phyloP scores from a whole-genome alignment of 1,139 yeast species.

The Taiozyma onychis region DNA sequence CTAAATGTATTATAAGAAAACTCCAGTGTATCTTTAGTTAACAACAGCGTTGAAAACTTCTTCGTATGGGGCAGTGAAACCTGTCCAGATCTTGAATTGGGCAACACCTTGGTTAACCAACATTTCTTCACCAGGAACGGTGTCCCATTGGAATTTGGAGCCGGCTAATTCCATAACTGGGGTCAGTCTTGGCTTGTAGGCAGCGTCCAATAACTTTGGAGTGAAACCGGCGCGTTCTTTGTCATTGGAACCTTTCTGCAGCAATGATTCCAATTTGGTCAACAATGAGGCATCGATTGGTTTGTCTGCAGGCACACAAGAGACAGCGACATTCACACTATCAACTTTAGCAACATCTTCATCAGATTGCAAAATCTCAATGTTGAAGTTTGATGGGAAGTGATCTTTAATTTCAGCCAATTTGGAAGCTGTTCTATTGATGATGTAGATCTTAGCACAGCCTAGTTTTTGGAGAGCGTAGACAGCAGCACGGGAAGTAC shows the following conservation, averaged over 20 bases:
- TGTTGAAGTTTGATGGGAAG: slow-evolving; percentile 58
- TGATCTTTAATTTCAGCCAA: slow-evolving; percentile 50
- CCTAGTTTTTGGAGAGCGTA: slow-evolving; percentile 82
- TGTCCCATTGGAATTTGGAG: slow-evolving; percentile 58
- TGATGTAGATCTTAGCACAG: slow-evolving; percentile 66
- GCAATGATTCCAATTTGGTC: slow-evolving; percentile 40
- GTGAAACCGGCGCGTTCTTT: slow-evolving; percentile 30
- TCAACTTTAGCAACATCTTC: slow-evolving; percentile 38
- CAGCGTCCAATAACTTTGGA: slow-evolving; percentile 78
- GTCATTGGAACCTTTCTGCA: slow-evolving; percentile 34
- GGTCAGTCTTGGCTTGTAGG: slow-evolving; percentile 83
- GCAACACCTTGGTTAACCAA: slow-evolving; percentile 87
- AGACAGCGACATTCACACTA: slow-evolving; percentile 59
- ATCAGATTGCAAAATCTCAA: slow-evolving; percentile 49
- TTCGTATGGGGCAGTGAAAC: slow-evolving; percentile 55
- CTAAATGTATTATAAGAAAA: neutral
- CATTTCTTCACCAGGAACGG: slow-evolving; percentile 87
- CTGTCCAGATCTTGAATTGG: slow-evolving; percentile 80
- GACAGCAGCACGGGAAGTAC: slow-evolving; percentile 93
- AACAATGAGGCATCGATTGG: slow-evolving; percentile 55
- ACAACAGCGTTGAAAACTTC: slow-evolving; percentile 56
- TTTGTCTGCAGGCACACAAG: slow-evolving; percentile 86
- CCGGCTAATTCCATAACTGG: slow-evolving; percentile 77
- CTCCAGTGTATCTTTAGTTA: slow-evolving; percentile 4
- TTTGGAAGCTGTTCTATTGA: slow-evolving; percentile 75